A percentile compares a stretch with the other conserved stretches of the same genome.
Conservation (phyloP, 805 yeast genomes). For the Barnettozyma botsteinii region DNA sequence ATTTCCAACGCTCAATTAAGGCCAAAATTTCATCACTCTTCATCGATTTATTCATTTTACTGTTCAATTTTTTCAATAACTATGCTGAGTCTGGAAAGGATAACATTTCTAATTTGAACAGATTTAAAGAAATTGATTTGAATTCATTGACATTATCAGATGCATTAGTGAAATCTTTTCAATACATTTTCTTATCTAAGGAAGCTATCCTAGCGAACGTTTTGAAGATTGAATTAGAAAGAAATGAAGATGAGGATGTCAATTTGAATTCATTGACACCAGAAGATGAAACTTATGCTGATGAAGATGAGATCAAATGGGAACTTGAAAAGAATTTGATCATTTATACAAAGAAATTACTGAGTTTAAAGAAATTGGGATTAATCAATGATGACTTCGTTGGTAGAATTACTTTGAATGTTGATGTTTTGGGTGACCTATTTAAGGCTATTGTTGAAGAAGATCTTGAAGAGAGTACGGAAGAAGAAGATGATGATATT, state of each 20-base stretch:
- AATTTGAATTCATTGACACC: slow-evolving; percentile 24
- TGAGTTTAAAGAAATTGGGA: slow-evolving; percentile 30
- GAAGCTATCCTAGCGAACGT: slow-evolving; percentile 42
- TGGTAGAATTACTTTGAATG: slow-evolving; percentile 35
- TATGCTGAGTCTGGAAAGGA: slow-evolving; percentile 32
- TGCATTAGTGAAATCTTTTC: slow-evolving; percentile 28
- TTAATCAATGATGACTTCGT: slow-evolving; percentile 25
- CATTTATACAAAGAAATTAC: slow-evolving; percentile 35
- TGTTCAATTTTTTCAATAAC: slow-evolving; percentile 27
- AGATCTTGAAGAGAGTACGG: slow-evolving; percentile 7
- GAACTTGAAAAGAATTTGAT: slow-evolving; percentile 36
- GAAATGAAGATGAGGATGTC: slow-evolving; percentile 48
- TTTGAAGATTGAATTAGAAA: slow-evolving; percentile 36
- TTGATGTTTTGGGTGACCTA: slow-evolving; percentile 30
- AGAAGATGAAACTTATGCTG: slow-evolving; percentile 9
- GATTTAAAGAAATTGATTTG: slow-evolving; percentile 21
- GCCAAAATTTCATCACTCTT: slow-evolving; percentile 19
- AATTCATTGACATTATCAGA: slow-evolving; percentile 25
- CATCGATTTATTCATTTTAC: slow-evolving; percentile 21
- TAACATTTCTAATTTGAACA: slow-evolving; percentile 17
- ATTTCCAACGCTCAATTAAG: slow-evolving; percentile 15
- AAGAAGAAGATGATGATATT: slow-evolving; percentile 5
- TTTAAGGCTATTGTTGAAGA: slow-evolving; percentile 11
- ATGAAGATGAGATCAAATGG: slow-evolving; percentile 27
- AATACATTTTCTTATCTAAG: slow-evolving; percentile 40